These are phyloP conservation scores for Ogataea naganishii DNA, from an alignment of 805 yeast species.

Conservation along the genomic window DNA sequence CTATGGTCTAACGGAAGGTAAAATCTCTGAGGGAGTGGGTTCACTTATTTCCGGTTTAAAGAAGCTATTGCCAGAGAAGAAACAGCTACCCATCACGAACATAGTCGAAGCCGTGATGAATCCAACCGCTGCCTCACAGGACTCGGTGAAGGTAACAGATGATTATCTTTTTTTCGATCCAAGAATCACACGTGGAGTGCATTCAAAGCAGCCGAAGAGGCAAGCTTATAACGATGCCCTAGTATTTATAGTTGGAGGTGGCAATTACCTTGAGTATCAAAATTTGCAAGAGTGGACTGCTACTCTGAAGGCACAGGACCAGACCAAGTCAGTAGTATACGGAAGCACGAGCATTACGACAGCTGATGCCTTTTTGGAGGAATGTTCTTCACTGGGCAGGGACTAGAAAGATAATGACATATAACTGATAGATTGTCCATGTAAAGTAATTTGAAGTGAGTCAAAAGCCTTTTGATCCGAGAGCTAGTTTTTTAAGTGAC, in stretches of 20 bases:
- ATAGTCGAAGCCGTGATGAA: slow-evolving; percentile 89
- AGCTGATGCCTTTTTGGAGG: slow-evolving; percentile 60
- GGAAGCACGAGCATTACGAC: slow-evolving; percentile 78
- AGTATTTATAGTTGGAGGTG: slow-evolving; percentile 95
- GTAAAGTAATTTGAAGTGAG: too few relatives aligned
- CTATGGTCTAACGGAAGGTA: slow-evolving; percentile 75
- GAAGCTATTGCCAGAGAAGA: slow-evolving; percentile 79
- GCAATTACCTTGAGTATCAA: slow-evolving; percentile 89
- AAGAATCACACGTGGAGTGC: slow-evolving; percentile 75
- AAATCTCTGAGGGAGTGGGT: slow-evolving; percentile 81
- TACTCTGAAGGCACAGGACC: slow-evolving; percentile 15
- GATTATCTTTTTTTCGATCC: slow-evolving; percentile 91
- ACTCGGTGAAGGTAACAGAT: slow-evolving; percentile 68
- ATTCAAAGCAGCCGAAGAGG: slow-evolving; percentile 81
- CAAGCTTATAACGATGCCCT: slow-evolving; percentile 72
- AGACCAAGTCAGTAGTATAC: slow-evolving; percentile 55
- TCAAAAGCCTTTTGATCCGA: too few relatives aligned
- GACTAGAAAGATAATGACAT: too few relatives aligned
- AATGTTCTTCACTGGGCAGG: slow-evolving; percentile 48
- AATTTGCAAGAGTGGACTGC: slow-evolving; percentile 83
- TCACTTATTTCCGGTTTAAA: slow-evolving; percentile 82
- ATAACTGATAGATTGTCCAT: too few relatives aligned
- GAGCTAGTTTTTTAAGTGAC: too few relatives aligned
- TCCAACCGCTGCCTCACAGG: slow-evolving; percentile 55
- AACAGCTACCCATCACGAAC: slow-evolving; percentile 81